These are phyloP conservation scores for Trametes polyzona DNA, from an alignment of 1,284 basidiomycete genomes.

Conservation along the genomic window DNA sequence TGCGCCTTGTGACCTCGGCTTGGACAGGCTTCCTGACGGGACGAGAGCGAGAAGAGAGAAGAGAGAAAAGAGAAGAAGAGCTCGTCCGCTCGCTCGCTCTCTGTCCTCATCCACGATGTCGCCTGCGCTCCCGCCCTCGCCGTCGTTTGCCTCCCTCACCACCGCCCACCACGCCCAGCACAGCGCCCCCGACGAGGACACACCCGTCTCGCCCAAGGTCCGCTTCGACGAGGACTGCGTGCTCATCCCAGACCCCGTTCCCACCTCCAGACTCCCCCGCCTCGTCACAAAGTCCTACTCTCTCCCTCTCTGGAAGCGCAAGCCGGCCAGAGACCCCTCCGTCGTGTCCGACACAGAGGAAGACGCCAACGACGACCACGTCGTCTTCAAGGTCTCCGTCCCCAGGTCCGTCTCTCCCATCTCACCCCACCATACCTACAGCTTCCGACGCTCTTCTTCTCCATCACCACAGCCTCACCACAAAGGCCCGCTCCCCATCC, in stretches of 20 bases:
- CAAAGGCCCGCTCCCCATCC: constrained; percentile 28
- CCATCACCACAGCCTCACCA: constrained; percentile 24
- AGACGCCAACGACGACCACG: constrained; percentile 37
- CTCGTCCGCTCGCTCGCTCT: neutral
- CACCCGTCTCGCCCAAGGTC: constrained; percentile 34
- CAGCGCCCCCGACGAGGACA: neutral
- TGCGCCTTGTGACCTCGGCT: constrained; percentile 2
- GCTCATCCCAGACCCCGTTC: constrained; percentile 59
- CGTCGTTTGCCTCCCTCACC: constrained; percentile 20
- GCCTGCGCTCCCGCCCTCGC: constrained; percentile 12
- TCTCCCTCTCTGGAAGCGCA: constrained; percentile 60
- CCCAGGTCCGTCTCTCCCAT: constrained; percentile 48
- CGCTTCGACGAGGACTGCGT: constrained; percentile 69
- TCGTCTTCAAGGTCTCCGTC: constrained; percentile 61
- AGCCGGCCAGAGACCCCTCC: constrained; percentile 27
- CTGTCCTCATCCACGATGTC: constrained; percentile 17
- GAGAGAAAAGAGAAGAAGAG: neutral
- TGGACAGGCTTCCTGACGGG: neutral
- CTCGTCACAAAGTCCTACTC: constrained; percentile 63
- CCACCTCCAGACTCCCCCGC: constrained; percentile 46
- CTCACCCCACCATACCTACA: neutral
- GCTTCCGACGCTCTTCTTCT: constrained; percentile 1
- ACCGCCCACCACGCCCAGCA: constrained; percentile 5
- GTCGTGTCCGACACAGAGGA: constrained; percentile 42
- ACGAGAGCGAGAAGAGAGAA: neutral